A percentile compares a stretch with the other conserved stretches of the same genome.
These are phyloP conservation scores for Radiomyces spectabilis DNA, from an alignment of 192 early-diverging fungal genomes.

Conservation along the genomic window DNA sequence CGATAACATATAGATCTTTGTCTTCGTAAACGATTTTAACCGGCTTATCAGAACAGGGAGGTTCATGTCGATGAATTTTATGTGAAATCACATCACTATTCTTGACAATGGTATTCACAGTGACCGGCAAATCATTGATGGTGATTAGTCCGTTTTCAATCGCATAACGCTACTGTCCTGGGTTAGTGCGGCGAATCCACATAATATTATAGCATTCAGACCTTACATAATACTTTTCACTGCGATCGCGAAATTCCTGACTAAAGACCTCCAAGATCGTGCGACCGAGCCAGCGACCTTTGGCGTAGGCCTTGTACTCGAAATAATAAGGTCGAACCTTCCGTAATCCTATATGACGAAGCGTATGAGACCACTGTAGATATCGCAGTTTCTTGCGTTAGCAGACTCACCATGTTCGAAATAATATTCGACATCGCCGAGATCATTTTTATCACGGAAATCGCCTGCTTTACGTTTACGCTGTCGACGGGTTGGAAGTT, in stretches of 20 bases:
- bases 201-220: neutral
- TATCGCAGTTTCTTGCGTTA: neutral
- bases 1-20: constrained; percentile 68
- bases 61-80: constrained; percentile 91
- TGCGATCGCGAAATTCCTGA: constrained; percentile 84
- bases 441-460: constrained; percentile 27
- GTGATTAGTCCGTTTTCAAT: constrained; percentile 77
- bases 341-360: constrained; percentile 46
- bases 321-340: constrained; percentile 84
- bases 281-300: constrained; percentile 82
- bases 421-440: constrained; percentile 40
- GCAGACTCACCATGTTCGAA: constrained; percentile 49
- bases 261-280: constrained; percentile 74
- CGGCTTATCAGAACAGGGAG: constrained; percentile 63
- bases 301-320: constrained; percentile 74
- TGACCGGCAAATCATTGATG: constrained; percentile 60
- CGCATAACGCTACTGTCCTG: constrained; percentile 51
- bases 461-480: too few species aligned
- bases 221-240: constrained; percentile 71
- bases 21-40: constrained; percentile 60
- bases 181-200: too few species aligned
- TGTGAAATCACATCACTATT: constrained; percentile 80
- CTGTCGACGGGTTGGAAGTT: too few species aligned
- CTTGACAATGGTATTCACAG: constrained; percentile 52
- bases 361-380: neutral